phyloP scores from a whole-genome alignment of 768 basidiomycete species.

The Tulasnella sp. region DNA sequence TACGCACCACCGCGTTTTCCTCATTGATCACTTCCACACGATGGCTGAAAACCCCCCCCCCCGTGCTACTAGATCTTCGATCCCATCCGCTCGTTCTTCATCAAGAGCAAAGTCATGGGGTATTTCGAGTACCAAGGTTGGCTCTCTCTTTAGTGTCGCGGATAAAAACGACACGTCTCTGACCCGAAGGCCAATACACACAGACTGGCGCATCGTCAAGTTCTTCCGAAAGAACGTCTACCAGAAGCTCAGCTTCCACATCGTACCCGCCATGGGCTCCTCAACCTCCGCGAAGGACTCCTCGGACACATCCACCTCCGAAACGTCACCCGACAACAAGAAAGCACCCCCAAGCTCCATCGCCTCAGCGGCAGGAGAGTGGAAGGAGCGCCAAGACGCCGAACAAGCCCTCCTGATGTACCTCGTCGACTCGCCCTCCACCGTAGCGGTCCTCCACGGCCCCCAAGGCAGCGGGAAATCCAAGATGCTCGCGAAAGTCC shows the following conservation, averaged over 20 bases:
- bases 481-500: slow-evolving; percentile 40
- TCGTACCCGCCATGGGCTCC: background rate
- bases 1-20: slow-evolving; percentile 27
- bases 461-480: slow-evolving; percentile 77
- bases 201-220: slow-evolving; percentile 63
- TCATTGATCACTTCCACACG: background rate
- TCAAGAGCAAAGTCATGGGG: slow-evolving; percentile 68
- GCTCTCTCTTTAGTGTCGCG: slow-evolving; percentile 13
- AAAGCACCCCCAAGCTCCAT: slow-evolving; percentile 19
- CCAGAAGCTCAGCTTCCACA: slow-evolving; percentile 32
- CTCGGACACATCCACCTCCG: background rate
- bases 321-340: slow-evolving; percentile 8
- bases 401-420: slow-evolving; percentile 55
- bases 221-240: slow-evolving; percentile 60
- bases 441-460: slow-evolving; percentile 67
- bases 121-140: slow-evolving; percentile 73
- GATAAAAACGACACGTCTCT: background rate
- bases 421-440: slow-evolving; percentile 65
- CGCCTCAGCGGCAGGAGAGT: slow-evolving; percentile 31
- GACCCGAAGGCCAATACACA: slow-evolving; percentile 3
- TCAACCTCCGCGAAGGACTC: background rate
- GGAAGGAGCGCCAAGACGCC: slow-evolving; percentile 80
- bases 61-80: slow-evolving; percentile 64
- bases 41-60: background rate
- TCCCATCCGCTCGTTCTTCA: slow-evolving; percentile 73